Evolutionary conservation across 208 protist species (phyloP).

Genomic region (Trichomonas tenax): DNA sequence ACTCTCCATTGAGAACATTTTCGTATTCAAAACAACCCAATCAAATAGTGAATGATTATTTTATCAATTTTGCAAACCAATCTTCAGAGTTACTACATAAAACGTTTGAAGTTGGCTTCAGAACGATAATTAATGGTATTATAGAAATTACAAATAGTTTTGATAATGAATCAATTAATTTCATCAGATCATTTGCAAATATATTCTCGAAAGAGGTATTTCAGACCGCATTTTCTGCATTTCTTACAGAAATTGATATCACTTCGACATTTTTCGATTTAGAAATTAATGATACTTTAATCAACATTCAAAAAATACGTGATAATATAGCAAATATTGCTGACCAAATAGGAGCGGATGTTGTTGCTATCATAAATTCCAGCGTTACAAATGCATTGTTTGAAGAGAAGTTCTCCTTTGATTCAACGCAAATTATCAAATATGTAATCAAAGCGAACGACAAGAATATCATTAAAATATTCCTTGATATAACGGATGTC

Average conservation of each 20-base stretch:
- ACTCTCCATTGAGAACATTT: background rate
- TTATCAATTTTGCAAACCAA: background rate
- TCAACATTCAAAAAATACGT: background rate
- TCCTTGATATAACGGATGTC: background rate
- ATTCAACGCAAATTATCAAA: background rate
- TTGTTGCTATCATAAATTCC: background rate
- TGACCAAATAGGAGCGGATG: background rate
- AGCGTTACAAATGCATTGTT: background rate
- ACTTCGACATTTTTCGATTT: background rate
- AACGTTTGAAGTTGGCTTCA: background rate
- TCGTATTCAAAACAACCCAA: background rate
- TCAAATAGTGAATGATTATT: background rate
- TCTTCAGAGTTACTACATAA: background rate
- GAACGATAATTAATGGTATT: background rate
- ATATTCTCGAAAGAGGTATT: background rate
- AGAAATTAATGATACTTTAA: background rate
- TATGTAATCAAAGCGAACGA: background rate
- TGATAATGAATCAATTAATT: background rate
- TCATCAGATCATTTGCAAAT: background rate
- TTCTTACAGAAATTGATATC: background rate
- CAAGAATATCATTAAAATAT: background rate
- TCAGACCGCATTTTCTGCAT: background rate
- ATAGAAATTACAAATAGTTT: background rate
- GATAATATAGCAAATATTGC: background rate
- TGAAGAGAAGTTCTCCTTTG: background rate